Base-by-base conservation (phyloP, 495 filamentous ascomycete species). In the Astrocystis sublimbata region DNA sequence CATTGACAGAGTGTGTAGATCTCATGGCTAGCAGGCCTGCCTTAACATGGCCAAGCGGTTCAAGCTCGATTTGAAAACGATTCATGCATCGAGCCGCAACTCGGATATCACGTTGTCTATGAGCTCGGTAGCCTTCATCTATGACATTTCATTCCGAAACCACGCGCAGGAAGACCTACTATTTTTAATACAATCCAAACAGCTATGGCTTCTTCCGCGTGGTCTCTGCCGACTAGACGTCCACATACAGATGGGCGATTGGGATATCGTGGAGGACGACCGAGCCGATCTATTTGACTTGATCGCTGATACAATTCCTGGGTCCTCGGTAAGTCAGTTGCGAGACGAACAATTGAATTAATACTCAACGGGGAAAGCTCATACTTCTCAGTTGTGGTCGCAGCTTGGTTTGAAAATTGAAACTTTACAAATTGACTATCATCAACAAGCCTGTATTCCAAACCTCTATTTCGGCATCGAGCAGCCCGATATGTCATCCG, bases 401-500 rank as follows among this genome's bases (percentile, higher is more conserved):
- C 31, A 60, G 21, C 62, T 70, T 21, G 65, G 65, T 31, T 61
- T 72, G 13, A 57, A 36, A 0, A 65, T 70, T 40, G 58, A 66
- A 30, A 46, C 61, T 52, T 59, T 68, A 19, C 63, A 68, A 15
- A 57, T 70, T 35, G 65, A 70, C 23, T 58, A 63, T 38, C 51
- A 60, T 7, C 63, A 59, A n/a, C 33, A 53, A n/a, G 57, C 58
- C 26, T 62, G 65, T 6, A 58, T 51, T 17, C 70, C 70, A n/a
- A 70, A 68, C 23, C 61, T 72, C 12, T 72, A 67, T 60, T 70
- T 70, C 28, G 66, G 67, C 41, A 51, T 72, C 35, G 70, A 70
- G 55, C 70, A 72, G 55, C 43, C 61, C 35, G 50, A 68, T n/a
- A 72, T 70, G 40, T 68, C 68, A 6, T 70, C 70, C 28, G 42